phyloP scores from a whole-genome alignment of 2,329 filamentous ascomycete genomes.

The Penicillium sp. region DNA sequence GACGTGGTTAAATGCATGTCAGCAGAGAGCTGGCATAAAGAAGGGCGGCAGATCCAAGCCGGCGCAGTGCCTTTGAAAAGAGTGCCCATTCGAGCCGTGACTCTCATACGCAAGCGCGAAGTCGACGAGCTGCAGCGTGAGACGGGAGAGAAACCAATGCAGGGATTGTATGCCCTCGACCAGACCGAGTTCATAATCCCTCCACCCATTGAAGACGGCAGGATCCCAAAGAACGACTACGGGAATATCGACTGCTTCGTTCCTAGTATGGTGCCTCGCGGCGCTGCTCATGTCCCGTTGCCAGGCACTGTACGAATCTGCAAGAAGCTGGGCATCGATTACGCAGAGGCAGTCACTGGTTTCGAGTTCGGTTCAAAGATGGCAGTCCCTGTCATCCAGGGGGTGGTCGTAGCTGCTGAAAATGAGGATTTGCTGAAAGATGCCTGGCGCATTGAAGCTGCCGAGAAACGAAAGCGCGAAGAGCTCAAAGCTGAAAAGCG shows the following conservation, averaged over 20 bases:
- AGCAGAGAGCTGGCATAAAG: slow-evolving; percentile 95
- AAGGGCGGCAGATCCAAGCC: slow-evolving; percentile 69
- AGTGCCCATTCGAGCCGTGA: slow-evolving; percentile 87
- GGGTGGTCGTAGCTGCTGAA: slow-evolving; percentile 81
- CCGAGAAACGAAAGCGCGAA: slow-evolving; percentile 70
- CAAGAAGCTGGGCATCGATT: slow-evolving; percentile 78
- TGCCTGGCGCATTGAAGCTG: slow-evolving; percentile 72
- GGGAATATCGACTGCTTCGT: slow-evolving; percentile 97
- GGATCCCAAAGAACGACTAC: slow-evolving; percentile 90
- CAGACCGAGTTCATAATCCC: slow-evolving; percentile 98
- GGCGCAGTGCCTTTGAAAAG: slow-evolving; percentile 75
- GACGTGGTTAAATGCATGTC: slow-evolving; percentile 85
- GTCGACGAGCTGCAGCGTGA: slow-evolving; percentile 78
- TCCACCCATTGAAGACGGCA: slow-evolving; percentile 72
- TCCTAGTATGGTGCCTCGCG: slow-evolving; percentile 82
- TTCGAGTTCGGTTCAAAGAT: slow-evolving; percentile 96
- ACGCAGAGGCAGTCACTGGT: slow-evolving; percentile 87
- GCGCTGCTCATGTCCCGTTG: slow-evolving; percentile 78
- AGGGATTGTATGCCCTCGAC: slow-evolving; percentile 75
- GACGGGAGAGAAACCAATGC: slow-evolving; percentile 76
- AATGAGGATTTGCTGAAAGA: slow-evolving; percentile 69
- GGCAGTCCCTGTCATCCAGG: slow-evolving; percentile 86
- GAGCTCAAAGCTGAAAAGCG: slow-evolving; percentile 74
- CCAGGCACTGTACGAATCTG: slow-evolving; percentile 74
- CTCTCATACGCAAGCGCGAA: slow-evolving; percentile 77